Evolutionary conservation across 805 yeast species (phyloP).

Genomic region (Blastobotrys americana): DNA sequence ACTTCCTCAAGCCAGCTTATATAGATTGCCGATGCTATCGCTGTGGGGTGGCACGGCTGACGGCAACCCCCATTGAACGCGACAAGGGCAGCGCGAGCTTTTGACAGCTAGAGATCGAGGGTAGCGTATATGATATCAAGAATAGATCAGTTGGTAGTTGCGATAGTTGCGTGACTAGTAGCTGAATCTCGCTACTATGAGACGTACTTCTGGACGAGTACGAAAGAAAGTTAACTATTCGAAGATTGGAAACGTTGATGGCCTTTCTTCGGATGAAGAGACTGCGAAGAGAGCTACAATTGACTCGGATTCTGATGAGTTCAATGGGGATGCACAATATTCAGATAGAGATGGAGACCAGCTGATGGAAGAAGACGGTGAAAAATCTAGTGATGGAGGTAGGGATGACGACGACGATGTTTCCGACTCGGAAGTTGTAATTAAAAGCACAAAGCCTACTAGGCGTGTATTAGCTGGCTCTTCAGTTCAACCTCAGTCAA

Average conservation of each 20-base stretch:
- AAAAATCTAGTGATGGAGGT: constrained; percentile 11
- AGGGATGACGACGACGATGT: constrained; percentile 11
- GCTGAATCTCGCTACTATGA: constrained; percentile 10
- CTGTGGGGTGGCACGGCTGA: too few relatives aligned
- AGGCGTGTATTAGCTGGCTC: neutral
- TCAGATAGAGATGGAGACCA: constrained; percentile 5
- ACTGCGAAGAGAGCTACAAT: neutral
- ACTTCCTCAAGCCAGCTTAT: too few relatives aligned
- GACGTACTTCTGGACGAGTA: constrained; percentile 12
- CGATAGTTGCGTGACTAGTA: too few relatives aligned
- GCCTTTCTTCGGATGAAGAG: constrained; percentile 7
- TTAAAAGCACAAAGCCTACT: too few relatives aligned
- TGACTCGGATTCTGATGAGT: constrained; percentile 5
- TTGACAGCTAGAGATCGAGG: too few relatives aligned
- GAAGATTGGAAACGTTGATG: constrained; percentile 11
- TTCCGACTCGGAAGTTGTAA: constrained; percentile 5
- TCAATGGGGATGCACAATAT: neutral
- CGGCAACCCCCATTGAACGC: too few relatives aligned
- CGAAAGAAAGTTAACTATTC: constrained; percentile 16
- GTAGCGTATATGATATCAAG: too few relatives aligned
- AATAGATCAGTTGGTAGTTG: too few relatives aligned
- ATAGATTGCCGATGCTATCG: too few relatives aligned
- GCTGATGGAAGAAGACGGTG: constrained; percentile 7
- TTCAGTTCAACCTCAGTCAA: neutral
- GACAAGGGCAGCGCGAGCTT: too few relatives aligned